phyloP scores from a whole-genome alignment of 1,284 basidiomycete species.

The Apiotrichum montevideense region DNA sequence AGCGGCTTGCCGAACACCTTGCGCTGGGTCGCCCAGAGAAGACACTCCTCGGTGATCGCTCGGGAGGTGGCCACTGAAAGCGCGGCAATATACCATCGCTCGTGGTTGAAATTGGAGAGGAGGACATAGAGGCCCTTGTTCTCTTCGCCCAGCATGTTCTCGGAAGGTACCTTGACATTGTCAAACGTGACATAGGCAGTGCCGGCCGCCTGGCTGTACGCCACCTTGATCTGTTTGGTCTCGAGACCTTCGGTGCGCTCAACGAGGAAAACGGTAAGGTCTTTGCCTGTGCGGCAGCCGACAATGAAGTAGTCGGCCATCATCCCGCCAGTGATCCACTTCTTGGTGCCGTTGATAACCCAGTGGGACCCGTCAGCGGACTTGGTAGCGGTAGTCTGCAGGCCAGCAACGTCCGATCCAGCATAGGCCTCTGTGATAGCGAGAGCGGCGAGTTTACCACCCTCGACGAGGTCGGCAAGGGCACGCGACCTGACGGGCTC shows the following conservation, averaged over 20 bases:
- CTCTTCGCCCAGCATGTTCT: conserved; percentile 79
- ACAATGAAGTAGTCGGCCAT: conserved; percentile 47
- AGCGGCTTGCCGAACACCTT: conserved; percentile 83
- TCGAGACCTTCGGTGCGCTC: conserved; percentile 70
- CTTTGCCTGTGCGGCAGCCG: conserved; percentile 22
- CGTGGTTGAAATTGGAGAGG: conserved; percentile 47
- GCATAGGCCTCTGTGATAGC: conserved; percentile 86
- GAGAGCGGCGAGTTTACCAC: conserved; percentile 61
- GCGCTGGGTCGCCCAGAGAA: conserved; percentile 64
- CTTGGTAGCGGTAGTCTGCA: conserved; percentile 75
- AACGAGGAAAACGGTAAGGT: conserved; percentile 73
- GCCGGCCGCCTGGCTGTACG: conserved; percentile 60
- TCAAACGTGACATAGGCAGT: conserved; percentile 84
- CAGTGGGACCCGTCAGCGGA: conserved; percentile 65
- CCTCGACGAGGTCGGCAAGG: conserved; percentile 71
- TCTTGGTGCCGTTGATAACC: conserved; percentile 80
- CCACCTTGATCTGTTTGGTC: conserved; percentile 75
- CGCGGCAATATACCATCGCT: conserved; percentile 39
- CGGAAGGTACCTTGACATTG: conserved; percentile 74
- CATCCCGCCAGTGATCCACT: conserved; percentile 86
- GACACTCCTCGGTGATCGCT: conserved; percentile 46
- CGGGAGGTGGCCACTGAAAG: conserved; percentile 31
- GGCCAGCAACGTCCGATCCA: conserved; percentile 78
- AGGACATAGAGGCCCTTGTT: conserved; percentile 76
- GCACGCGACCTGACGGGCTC: conserved; percentile 55